phyloP scores from a whole-genome alignment of 768 basidiomycete species.

The Auricularia cornea region DNA sequence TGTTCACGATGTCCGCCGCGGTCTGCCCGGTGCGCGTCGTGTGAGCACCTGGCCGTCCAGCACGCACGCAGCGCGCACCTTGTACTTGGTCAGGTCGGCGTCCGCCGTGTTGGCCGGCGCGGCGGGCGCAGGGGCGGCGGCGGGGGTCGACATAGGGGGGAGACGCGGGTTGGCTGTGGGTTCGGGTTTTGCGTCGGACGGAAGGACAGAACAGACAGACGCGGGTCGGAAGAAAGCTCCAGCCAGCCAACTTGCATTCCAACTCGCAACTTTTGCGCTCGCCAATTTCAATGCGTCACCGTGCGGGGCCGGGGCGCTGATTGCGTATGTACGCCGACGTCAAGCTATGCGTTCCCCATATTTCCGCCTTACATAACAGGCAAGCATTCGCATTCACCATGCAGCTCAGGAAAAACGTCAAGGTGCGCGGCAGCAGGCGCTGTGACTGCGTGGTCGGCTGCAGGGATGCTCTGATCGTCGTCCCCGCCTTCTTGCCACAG shows the following conservation, averaged over 20 bases:
- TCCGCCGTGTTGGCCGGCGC: slow-evolving; percentile 35
- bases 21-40: slow-evolving; percentile 35
- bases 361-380: no score
- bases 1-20: slow-evolving; percentile 86
- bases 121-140: neutral
- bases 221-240: no score
- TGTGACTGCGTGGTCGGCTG: no score
- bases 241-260: no score
- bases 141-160: neutral
- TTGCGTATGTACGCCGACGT: neutral
- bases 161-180: neutral
- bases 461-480: no score
- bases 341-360: slow-evolving; percentile 25
- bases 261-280: no score
- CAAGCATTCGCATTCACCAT: no score
- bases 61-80: slow-evolving; percentile 38
- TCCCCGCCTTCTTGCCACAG: no score
- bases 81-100: slow-evolving; percentile 80
- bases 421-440: no score
- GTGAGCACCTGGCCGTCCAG: slow-evolving; percentile 10
- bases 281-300: no score
- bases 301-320: no score
- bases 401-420: no score
- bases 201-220: neutral
- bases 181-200: neutral